Evolutionary conservation across 2,329 filamentous ascomycete genomes (phyloP).

Genomic region (Sclerotinia nivalis): DNA sequence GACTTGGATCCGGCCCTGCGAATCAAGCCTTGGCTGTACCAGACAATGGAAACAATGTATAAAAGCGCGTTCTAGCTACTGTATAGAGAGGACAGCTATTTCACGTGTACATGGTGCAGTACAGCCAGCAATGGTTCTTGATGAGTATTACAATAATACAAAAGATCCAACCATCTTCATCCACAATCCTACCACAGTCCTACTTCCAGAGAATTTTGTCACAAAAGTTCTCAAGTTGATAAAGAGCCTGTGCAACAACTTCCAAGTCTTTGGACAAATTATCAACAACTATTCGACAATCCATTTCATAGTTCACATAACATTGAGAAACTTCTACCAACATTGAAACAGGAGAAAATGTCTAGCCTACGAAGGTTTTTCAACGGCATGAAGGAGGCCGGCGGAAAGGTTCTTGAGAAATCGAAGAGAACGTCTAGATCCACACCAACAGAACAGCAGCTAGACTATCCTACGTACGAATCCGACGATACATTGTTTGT

Average conservation of each 20-base stretch:
- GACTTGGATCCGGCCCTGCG: background rate
- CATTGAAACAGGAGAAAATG: background rate
- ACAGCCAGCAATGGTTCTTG: background rate
- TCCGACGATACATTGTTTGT: background rate
- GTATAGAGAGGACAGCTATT: background rate
- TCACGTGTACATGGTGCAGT: background rate
- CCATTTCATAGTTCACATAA: background rate
- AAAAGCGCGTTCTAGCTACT: too few relatives aligned
- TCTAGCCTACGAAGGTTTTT: rapidly evolving
- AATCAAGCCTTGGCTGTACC: background rate
- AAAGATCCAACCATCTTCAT: background rate
- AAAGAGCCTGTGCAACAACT: background rate
- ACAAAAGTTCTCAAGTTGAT: background rate
- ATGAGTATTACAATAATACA: background rate
- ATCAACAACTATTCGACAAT: too few relatives aligned
- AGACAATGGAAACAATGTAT: background rate
- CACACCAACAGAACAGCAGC: too few relatives aligned
- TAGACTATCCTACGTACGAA: rapidly evolving
- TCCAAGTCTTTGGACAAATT: background rate
- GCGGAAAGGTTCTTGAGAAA: background rate
- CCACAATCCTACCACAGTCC: too few relatives aligned
- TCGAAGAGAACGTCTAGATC: background rate
- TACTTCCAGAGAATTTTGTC: background rate
- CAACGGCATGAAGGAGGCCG: background rate
- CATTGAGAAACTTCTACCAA: background rate